Percentiles rank a stretch among this genome's conserved stretches.
Conservation (phyloP, 305 asterid genomes). For the Petunia hybrid region DNA sequence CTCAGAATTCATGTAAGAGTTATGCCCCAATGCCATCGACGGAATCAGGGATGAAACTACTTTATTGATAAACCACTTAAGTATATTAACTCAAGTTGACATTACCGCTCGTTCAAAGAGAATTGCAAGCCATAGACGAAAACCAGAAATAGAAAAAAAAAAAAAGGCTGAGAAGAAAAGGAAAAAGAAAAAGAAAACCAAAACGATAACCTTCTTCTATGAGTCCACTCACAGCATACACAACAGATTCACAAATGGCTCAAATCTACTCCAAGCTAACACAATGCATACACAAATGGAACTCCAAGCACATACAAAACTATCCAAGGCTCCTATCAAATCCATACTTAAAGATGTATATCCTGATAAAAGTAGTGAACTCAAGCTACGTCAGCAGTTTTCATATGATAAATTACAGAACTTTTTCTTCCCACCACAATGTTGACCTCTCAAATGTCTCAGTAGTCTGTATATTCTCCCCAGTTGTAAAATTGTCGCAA, state of each 20-base stretch:
- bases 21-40: neutral
- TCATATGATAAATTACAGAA: neutral
- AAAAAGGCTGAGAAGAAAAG: neutral
- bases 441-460: constrained; percentile 13
- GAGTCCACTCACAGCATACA: neutral
- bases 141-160: neutral
- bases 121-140: neutral
- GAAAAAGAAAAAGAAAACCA: neutral
- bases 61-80: neutral
- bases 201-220: neutral
- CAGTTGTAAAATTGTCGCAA: neutral
- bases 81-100: neutral
- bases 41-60: neutral
- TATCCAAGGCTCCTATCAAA: neutral
- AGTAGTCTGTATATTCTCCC: neutral
- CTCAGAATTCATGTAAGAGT: neutral
- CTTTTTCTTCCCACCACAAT: neutral
- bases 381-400: constrained; percentile 3
- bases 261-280: constrained; percentile 4
- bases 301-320: neutral
- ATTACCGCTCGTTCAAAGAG: neutral
- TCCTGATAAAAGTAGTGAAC: neutral
- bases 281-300: neutral
- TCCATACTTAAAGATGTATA: neutral
- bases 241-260: neutral